Base-by-base conservation (phyloP, 352 stramenopile species). In the Discostella stelligera region DNA sequence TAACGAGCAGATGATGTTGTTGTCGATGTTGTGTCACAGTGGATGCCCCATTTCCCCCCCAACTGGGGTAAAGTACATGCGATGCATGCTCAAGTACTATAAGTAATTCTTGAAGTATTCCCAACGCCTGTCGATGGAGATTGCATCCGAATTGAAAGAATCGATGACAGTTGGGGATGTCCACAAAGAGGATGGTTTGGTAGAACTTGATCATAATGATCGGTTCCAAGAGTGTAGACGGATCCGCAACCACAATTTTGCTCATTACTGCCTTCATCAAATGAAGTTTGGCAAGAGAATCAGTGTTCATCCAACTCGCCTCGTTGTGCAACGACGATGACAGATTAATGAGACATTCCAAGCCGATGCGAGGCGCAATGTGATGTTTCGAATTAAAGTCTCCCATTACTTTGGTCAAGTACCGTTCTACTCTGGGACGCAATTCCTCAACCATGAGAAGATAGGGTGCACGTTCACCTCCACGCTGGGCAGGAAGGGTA, bases 1-100 rank as follows among this genome's bases (percentile, higher is more conserved):
- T 48, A 62, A 82, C n/a, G 13, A 82, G 27, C 18, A 77, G 21
- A 16, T 82, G 32, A 63, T 82, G 74, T 41, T 82, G 59, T 50
- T 49, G 64, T 50, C 37, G 68, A 14, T 18, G 27, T 20, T 53
- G 21, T 21, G 3, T 13, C 14, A 59, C 10, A 3, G 3, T n/a
- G 5, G 37, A 44, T 44, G 7, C 4, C 37, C 37, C 46, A 21
- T 37, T 56, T 10, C 5, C 46, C 46, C 53, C 37, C 48, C 39
- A 21, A 44, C 55, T 32, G 50, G 2, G 62, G 27, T 41, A 66
- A 13, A 81, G 59, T 16, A 59, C 18, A 49, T 70, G 74, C 13
- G 62, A 72, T n/a, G 52, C 58, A 58, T 56, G 56, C 21, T 67
- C 52, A 32, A 82, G 20, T 20, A 56, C 11, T n/a, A 23, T 21